Evolutionary conservation across 345 rosid species (phyloP).

Genomic region (Sapria himalayana): DNA sequence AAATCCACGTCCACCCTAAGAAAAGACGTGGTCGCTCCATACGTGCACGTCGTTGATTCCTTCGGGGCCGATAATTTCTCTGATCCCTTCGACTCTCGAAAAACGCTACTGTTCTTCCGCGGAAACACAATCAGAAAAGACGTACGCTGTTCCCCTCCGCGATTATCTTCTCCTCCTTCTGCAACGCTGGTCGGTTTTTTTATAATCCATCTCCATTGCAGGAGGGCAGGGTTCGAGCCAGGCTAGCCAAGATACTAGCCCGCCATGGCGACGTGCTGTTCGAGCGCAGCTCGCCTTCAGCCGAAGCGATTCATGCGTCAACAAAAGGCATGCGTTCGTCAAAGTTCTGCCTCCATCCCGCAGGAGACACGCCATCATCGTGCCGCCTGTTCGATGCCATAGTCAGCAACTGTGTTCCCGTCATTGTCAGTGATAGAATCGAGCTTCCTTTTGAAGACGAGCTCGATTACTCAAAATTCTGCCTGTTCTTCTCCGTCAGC

Average conservation of each 20-base stretch:
- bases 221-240: constrained; percentile 74
- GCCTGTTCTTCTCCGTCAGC: constrained; percentile 48
- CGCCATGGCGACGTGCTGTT: constrained; percentile 52
- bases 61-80: constrained; percentile 23
- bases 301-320: constrained; percentile 53
- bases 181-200: too few species aligned
- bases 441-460: constrained; percentile 84
- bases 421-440: constrained; percentile 56
- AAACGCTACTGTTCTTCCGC: constrained; percentile 68
- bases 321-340: constrained; percentile 72
- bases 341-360: constrained; percentile 74
- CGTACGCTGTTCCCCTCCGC: constrained; percentile 28
- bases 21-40: constrained; percentile 87
- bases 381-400: constrained; percentile 77
- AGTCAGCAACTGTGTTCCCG: constrained; percentile 75
- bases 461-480: constrained; percentile 52
- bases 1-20: constrained; percentile 43
- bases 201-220: constrained; percentile 11
- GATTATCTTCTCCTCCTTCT: too few species aligned
- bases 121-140: constrained; percentile 85
- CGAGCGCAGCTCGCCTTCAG: constrained; percentile 40
- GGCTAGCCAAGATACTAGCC: constrained; percentile 40
- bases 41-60: constrained; percentile 79
- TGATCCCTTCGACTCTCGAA: constrained; percentile 57
- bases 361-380: constrained; percentile 89